These are phyloP conservation scores for Pyrenula massariospora DNA, from an alignment of 495 filamentous ascomycete species.

Conservation along the genomic window DNA sequence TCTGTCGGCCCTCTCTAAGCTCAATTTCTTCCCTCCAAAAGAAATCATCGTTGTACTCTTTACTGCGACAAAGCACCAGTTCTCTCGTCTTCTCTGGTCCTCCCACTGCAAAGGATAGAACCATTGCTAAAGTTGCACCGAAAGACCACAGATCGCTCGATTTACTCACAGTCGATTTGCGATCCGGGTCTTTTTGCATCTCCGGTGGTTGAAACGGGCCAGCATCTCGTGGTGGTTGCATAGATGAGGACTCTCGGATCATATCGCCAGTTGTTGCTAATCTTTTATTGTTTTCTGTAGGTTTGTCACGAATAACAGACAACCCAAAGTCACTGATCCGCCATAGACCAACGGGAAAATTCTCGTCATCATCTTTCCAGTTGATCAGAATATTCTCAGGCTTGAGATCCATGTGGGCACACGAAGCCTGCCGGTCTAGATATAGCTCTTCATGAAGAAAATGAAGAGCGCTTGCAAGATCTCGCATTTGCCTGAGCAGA, in stretches of 20 bases:
- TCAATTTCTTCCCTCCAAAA: slow-evolving; percentile 7
- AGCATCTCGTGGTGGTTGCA: slow-evolving; percentile 2
- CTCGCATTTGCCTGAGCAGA: slow-evolving; percentile 7
- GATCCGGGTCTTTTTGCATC: slow-evolving; percentile 1
- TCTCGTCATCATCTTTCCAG: neutral
- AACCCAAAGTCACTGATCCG: slow-evolving; percentile 22
- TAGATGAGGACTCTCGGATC: neutral
- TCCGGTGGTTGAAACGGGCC: slow-evolving; percentile 16
- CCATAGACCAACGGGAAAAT: slow-evolving; percentile 11
- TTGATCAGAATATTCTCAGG: slow-evolving; percentile 29
- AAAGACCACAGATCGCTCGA: slow-evolving; percentile 15
- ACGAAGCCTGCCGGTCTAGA: slow-evolving; percentile 1
- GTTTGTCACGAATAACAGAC: slow-evolving; percentile 8
- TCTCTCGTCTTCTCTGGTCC: slow-evolving; percentile 3
- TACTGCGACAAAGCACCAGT: slow-evolving; percentile 1
- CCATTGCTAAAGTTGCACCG: slow-evolving; percentile 13
- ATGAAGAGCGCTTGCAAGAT: slow-evolving; percentile 10
- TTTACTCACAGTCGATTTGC: slow-evolving; percentile 5
- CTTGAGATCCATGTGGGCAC: slow-evolving; percentile 29
- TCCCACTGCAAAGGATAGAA: slow-evolving; percentile 8
- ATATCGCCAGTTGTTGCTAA: neutral
- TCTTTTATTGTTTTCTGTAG: neutral
- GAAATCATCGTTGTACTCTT: slow-evolving; percentile 2
- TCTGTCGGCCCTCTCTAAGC: too few species aligned
- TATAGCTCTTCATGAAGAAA: slow-evolving; percentile 15